Evolutionary conservation across 164 flowering plant species (phyloP).

Genomic region (Sedum album): DNA sequence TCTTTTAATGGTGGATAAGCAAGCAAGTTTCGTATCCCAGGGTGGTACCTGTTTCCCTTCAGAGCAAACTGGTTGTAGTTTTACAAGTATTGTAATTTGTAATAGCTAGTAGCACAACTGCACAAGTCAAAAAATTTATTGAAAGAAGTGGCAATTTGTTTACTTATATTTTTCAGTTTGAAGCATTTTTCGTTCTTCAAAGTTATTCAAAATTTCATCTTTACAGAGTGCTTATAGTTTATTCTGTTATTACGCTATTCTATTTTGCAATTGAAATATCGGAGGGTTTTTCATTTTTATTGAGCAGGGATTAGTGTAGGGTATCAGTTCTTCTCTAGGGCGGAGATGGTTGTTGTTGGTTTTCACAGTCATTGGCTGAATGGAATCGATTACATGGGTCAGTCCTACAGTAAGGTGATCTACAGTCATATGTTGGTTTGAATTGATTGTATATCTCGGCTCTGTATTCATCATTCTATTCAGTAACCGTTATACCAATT

Average conservation of each 20-base stretch:
- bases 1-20: neutral
- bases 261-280: neutral
- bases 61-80: neutral
- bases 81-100: neutral
- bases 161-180: neutral
- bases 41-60: neutral
- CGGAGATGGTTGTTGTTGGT: constrained; percentile 89
- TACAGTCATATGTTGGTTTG: neutral
- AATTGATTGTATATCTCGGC: neutral
- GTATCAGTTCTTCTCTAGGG: constrained; percentile 73
- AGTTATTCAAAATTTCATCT: neutral
- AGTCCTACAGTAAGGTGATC: constrained; percentile 25
- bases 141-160: neutral
- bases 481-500: neutral
- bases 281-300: neutral
- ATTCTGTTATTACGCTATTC: neutral
- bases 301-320: constrained; percentile 79
- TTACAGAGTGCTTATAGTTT: neutral
- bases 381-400: constrained; percentile 82
- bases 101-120: neutral
- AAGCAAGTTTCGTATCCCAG: neutral
- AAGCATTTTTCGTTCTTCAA: neutral
- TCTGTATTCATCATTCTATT: too few species aligned
- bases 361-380: constrained; percentile 83
- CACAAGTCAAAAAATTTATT: neutral